Conservation (phyloP, 306 rosid genomes). For the Lupinus albus region DNA sequence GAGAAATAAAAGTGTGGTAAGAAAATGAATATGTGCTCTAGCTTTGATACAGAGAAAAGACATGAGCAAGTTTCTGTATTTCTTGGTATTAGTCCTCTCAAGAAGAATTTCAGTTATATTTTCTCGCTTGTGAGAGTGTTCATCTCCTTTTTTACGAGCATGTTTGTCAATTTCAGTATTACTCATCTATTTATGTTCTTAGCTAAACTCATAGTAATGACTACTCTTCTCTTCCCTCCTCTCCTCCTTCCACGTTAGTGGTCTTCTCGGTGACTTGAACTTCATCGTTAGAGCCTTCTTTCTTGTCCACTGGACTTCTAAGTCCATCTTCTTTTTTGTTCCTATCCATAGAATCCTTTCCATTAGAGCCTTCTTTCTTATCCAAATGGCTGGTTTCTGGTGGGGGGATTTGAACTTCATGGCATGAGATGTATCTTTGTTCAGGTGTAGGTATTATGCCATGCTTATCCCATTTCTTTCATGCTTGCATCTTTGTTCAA, state of each 20-base stretch:
- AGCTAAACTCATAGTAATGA: constrained; percentile 34
- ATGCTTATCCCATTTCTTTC: too few species aligned
- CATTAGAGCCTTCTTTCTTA: too few species aligned
- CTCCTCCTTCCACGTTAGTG: constrained; percentile 42
- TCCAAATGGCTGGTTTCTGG: too few species aligned
- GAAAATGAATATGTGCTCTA: too few species aligned
- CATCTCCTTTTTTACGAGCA: constrained; percentile 44
- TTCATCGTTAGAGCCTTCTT: constrained; percentile 44
- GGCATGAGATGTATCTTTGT: too few species aligned
- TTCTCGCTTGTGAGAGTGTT: too few species aligned
- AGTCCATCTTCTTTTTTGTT: constrained; percentile 10
- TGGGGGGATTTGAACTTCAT: too few species aligned
- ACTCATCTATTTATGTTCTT: constrained; percentile 38
- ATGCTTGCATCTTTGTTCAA: too few species aligned
- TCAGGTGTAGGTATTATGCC: too few species aligned
- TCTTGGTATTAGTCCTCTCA: constrained; percentile 37
- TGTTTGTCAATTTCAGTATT: constrained; percentile 38
- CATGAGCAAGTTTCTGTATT: too few species aligned
- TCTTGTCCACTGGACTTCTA: constrained; percentile 37
- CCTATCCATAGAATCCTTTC: too few species aligned
- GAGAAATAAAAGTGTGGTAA: constrained; percentile 22
- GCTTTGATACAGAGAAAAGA: too few species aligned
- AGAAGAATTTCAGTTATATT: constrained; percentile 38
- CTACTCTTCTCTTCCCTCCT: constrained; percentile 37
- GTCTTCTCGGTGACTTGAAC: constrained; percentile 48